Evolutionary conservation across 2,329 filamentous ascomycete species (phyloP).

Genomic region (Hypoxylon sp.): DNA sequence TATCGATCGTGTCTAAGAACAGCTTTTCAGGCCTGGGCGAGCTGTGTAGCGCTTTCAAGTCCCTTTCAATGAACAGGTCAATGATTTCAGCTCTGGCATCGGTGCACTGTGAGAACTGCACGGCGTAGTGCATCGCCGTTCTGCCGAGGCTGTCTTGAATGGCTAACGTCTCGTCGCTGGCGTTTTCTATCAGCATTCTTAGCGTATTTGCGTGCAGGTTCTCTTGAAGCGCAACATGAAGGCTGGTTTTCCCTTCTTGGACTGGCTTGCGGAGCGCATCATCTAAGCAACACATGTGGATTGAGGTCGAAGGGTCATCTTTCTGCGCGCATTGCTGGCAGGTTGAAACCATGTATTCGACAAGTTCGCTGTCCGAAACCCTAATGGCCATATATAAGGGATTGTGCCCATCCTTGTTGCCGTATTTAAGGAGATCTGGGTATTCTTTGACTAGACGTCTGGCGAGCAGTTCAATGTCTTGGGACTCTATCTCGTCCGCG

Average conservation of each 20-base stretch:
- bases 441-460: slow-evolving; percentile 6
- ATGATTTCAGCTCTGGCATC: slow-evolving; percentile 7
- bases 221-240: slow-evolving; percentile 11
- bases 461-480: slow-evolving; percentile 9
- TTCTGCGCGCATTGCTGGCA: slow-evolving; percentile 3
- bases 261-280: slow-evolving; percentile 1
- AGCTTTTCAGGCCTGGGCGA: not conserved
- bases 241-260: slow-evolving; percentile 7
- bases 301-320: not conserved
- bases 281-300: not conserved
- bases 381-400: slow-evolving; percentile 18
- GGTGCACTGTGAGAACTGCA: slow-evolving; percentile 7
- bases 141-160: slow-evolving; percentile 13
- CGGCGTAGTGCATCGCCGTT: slow-evolving; percentile 17
- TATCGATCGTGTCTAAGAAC: slow-evolving; percentile 1
- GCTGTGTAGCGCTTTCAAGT: not conserved
- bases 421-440: slow-evolving; percentile 2
- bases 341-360: slow-evolving; percentile 16
- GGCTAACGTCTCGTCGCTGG: slow-evolving; percentile 16
- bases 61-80: slow-evolving; percentile 3
- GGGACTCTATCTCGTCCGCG: slow-evolving; percentile 7
- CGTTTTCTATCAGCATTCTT: slow-evolving; percentile 16
- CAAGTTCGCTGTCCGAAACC: slow-evolving; percentile 12
- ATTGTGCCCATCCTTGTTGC: slow-evolving; percentile 17
- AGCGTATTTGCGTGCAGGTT: not conserved